Percentiles rank a stretch among this genome's conserved stretches.
These are phyloP conservation scores for Entelexis paramagnoliae DNA, from an alignment of 1,139 yeast genomes.

Conservation along the genomic window DNA sequence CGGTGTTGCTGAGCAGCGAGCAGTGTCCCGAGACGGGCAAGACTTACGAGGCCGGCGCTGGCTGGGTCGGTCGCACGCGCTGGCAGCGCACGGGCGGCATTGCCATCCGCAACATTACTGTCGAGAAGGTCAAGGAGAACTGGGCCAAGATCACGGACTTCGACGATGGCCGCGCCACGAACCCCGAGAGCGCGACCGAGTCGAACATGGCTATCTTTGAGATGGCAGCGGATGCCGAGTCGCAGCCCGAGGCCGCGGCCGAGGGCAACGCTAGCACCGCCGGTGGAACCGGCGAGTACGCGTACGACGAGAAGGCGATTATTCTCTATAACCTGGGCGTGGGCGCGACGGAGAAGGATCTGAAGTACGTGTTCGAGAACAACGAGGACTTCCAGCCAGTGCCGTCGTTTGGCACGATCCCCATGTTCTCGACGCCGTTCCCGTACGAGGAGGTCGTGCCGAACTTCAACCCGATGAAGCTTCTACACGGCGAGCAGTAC, in stretches of 20 bases:
- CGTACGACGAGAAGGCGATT: slow-evolving; percentile 57
- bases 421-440: slow-evolving; percentile 50
- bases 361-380: slow-evolving; percentile 72
- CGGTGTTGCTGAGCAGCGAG: slow-evolving; percentile 66
- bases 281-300: slow-evolving; percentile 33
- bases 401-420: slow-evolving; percentile 87
- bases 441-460: slow-evolving; percentile 51
- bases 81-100: slow-evolving; percentile 92
- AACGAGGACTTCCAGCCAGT: slow-evolving; percentile 72
- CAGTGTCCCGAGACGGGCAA: slow-evolving; percentile 61
- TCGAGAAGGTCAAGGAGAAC: slow-evolving; percentile 62
- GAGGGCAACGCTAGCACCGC: slow-evolving; percentile 35
- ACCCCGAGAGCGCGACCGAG: slow-evolving; percentile 61
- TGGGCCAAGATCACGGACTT: slow-evolving; percentile 62
- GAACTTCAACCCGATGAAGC: slow-evolving; percentile 72
- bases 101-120: slow-evolving; percentile 47
- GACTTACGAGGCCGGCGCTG: slow-evolving; percentile 69
- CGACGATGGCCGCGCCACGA: slow-evolving; percentile 42
- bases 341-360: slow-evolving; percentile 72
- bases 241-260: slow-evolving; percentile 41
- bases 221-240: slow-evolving; percentile 37
- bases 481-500: slow-evolving; percentile 94
- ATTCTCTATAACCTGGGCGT: slow-evolving; percentile 82
- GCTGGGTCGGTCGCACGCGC: slow-evolving; percentile 91
- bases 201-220: slow-evolving; percentile 70